Evolutionary conservation across 2,329 filamentous ascomycete genomes (phyloP).

Genomic region (Paraphaeosphaeria sporulosa): DNA sequence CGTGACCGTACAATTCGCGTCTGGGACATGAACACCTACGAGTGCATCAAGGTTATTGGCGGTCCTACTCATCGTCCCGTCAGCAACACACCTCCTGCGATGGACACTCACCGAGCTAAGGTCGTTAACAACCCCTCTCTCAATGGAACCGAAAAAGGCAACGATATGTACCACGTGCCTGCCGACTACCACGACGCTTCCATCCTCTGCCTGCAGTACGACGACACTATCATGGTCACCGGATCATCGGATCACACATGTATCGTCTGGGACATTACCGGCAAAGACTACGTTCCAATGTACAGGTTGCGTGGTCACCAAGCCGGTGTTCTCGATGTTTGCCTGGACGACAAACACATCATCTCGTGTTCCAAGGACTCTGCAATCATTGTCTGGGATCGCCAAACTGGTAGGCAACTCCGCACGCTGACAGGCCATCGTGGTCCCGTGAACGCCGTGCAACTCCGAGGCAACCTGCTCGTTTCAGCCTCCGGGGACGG

Average conservation of each 20-base stretch:
- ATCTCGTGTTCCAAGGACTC: slow-evolving; percentile 97
- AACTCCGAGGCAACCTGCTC: slow-evolving; percentile 89
- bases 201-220: slow-evolving; percentile 94
- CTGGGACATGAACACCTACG: slow-evolving; percentile 91
- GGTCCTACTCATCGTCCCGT: slow-evolving; percentile 68
- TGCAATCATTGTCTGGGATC: slow-evolving; percentile 93
- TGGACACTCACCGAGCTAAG: slow-evolving; percentile 51
- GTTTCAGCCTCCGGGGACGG: slow-evolving; percentile 96
- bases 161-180: slow-evolving; percentile 57
- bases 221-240: slow-evolving; percentile 90
- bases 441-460: slow-evolving; percentile 95
- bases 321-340: slow-evolving; percentile 91
- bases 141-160: slow-evolving; percentile 56
- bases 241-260: slow-evolving; percentile 92
- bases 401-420: slow-evolving; percentile 75
- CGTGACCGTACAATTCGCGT: slow-evolving; percentile 94
- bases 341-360: slow-evolving; percentile 90
- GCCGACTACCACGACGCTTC: slow-evolving; percentile 82
- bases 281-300: slow-evolving; percentile 69
- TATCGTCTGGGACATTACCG: slow-evolving; percentile 89
- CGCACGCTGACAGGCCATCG: slow-evolving; percentile 84
- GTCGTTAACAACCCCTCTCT: slow-evolving; percentile 55
- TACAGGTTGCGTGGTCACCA: slow-evolving; percentile 79
- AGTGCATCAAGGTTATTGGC: slow-evolving; percentile 86
- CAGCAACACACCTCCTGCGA: slow-evolving; percentile 56